Conservation (phyloP, 805 yeast species). For the Saccharomyces jurei region DNA sequence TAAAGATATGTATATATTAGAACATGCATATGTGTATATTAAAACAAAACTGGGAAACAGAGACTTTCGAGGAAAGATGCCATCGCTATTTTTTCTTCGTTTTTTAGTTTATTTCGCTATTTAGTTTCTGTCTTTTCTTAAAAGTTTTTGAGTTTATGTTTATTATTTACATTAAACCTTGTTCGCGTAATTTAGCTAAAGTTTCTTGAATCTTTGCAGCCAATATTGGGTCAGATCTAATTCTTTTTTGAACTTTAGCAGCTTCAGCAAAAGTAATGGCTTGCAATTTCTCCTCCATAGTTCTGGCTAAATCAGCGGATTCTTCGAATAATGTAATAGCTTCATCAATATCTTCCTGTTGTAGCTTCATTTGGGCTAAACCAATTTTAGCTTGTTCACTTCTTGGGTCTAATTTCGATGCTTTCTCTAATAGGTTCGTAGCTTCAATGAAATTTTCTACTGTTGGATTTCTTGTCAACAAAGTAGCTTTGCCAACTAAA, state of each 20-base stretch:
- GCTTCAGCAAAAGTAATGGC: conserved; percentile 91
- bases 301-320: conserved; percentile 74
- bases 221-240: conserved; percentile 61
- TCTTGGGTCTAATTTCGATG: conserved; percentile 76
- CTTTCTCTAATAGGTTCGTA: conserved; percentile 57
- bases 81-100: not conserved
- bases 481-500: conserved; percentile 78
- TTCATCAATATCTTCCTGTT: conserved; percentile 71
- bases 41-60: not conserved
- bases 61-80: not conserved
- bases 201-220: conserved; percentile 56
- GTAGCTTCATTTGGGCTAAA: conserved; percentile 86
- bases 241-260: conserved; percentile 76
- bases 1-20: not conserved
- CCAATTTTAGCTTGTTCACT: conserved; percentile 83
- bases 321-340: conserved; percentile 78
- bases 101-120: not conserved
- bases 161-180: conserved; percentile 16
- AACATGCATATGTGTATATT: not conserved
- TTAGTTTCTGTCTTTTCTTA: not conserved
- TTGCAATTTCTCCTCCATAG: conserved; percentile 78
- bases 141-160: not conserved
- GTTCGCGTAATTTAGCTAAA: conserved; percentile 35
- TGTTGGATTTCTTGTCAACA: conserved; percentile 46
- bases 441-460: conserved; percentile 46